These are phyloP conservation scores for Hanseniaspora gamundiae DNA, from an alignment of 1,139 yeast genomes.

Conservation along the genomic window DNA sequence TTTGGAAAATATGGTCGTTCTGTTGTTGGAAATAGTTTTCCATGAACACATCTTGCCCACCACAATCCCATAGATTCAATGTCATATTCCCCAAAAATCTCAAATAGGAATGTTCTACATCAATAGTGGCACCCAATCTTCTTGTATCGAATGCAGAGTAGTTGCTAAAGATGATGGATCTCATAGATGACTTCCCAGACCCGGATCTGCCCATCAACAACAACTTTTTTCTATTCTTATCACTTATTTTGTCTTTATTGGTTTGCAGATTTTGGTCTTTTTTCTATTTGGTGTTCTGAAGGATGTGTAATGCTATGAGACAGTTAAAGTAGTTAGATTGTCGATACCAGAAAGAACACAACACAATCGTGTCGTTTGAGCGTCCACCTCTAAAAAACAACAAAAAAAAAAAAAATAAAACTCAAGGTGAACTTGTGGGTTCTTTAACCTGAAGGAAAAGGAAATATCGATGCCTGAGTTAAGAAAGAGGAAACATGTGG, in stretches of 20 bases:
- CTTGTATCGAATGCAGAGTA: constrained; percentile 96
- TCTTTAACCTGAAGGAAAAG: no score
- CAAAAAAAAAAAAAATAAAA: no score
- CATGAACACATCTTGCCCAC: constrained; percentile 95
- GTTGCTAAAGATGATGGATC: constrained; percentile 88
- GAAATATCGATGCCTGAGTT: no score
- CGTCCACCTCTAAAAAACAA: no score
- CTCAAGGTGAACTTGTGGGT: no score
- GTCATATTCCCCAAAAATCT: constrained; percentile 93
- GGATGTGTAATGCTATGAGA: no score
- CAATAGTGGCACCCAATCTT: constrained; percentile 92
- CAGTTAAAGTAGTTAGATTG: no score
- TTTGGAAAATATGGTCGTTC: constrained; percentile 82
- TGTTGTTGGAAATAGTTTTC: constrained; percentile 84
- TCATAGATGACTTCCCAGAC: constrained; percentile 94
- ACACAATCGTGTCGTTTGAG: no score
- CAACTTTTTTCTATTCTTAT: constrained; percentile 23
- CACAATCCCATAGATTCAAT: constrained; percentile 94
- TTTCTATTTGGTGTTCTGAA: no score
- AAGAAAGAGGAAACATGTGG: no score
- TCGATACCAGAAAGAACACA: no score
- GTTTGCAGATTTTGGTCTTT: no score
- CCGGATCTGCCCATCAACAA: constrained; percentile 77
- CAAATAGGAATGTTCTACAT: constrained; percentile 91
- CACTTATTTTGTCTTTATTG: not conserved